These are phyloP conservation scores for Miscanthus lutarioriparius DNA, from an alignment of 176 grass and related monocot genomes.

Conservation along the genomic window DNA sequence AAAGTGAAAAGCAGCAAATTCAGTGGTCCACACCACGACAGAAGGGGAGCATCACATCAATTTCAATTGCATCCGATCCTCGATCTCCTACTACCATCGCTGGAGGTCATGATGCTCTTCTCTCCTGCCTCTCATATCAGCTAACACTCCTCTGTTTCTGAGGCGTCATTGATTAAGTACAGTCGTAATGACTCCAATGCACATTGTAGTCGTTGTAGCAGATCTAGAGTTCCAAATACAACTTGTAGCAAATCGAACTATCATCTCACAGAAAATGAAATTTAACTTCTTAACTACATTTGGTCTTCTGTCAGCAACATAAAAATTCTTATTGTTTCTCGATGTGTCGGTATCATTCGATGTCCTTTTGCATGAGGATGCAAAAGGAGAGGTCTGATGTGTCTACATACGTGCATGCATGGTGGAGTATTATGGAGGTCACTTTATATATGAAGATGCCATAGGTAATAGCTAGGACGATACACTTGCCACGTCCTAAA, in stretches of 20 bases:
- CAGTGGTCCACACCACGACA: conserved; percentile 20
- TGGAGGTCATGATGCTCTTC: background rate
- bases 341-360: background rate
- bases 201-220: background rate
- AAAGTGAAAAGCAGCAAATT: conserved; percentile 34
- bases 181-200: background rate
- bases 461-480: background rate
- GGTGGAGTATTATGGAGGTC: background rate
- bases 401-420: background rate
- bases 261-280: background rate
- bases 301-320: too few relatives aligned
- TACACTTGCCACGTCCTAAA: background rate
- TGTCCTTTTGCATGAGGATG: background rate
- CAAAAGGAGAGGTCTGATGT: background rate
- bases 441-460: background rate
- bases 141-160: background rate
- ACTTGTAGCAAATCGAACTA: background rate
- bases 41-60: background rate
- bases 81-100: background rate
- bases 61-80: background rate
- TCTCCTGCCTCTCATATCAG: background rate
- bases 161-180: background rate
- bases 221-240: background rate
- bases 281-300: background rate
- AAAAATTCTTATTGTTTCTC: too few relatives aligned